Base-by-base conservation (phyloP, 1,139 yeast species). In the Protomyces inouyei region DNA sequence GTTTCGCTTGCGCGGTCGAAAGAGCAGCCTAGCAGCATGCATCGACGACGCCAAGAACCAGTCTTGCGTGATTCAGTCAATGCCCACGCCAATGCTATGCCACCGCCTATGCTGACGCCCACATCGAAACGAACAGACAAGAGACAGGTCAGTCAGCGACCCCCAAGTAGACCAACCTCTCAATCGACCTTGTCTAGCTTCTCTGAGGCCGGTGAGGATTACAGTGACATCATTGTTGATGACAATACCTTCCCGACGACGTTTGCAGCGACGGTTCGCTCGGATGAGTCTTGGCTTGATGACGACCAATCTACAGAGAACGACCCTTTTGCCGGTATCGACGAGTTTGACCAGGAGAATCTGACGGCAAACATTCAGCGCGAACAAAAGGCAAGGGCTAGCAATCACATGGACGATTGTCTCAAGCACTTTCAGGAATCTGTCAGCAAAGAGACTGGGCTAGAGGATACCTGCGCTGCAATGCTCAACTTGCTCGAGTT, bases 401-500 rank as follows among this genome's bases (percentile, higher is more conserved):
- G 68, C 46, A 46, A 60, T 8, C 69, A 66, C 5, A 67, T 71
- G 36, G 71, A 68, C 18, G 51, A 43, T 23, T 36, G 55, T 23
- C 65, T 71, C 12, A 70, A 64, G 12, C 40, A 64, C 12, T 67
- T 72, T 32, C 69, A 71, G 54, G 60, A 60, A 38, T 57, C 64
- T 43, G 61, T 38, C 52, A 61, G 23, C 38, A 60, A 54, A 40
- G 64, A 56, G 16, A 14, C 35, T 16, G 40, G 48, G 32, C 52
- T 54, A 23, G 36, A 37, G 45, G 53, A 38, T 36, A 54, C 40
- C 45, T 32, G 64, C 32, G 46, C 37, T 18, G 59, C 48, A 35
- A 54, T 65, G 51, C 66, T 67, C 14, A 55, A 54, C 1, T 72
- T 73, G 64, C 80, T 79, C 75, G 81, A 74, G 60, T 80, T 78